Conservation (phyloP, 2,329 filamentous ascomycete species). For the Malbranchea zuffiana region DNA sequence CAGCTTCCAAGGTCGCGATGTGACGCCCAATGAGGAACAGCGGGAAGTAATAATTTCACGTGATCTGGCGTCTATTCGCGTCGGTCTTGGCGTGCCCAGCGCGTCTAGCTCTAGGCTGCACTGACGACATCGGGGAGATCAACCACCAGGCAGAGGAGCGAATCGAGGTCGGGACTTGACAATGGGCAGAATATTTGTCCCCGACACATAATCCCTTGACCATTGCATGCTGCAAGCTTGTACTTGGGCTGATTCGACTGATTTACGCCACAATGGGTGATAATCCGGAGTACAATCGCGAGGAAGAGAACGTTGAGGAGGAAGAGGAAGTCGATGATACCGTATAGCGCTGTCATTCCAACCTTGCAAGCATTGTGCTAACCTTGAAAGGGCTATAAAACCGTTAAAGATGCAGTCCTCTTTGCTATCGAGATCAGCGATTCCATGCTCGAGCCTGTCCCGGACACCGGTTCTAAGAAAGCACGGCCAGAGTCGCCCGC, state of each 20-base stretch:
- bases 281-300: constrained; percentile 24
- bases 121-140: background rate
- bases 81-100: constrained; percentile 1
- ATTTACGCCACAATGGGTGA: constrained; percentile 27
- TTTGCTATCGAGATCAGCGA: constrained; percentile 87
- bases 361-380: constrained; percentile 1
- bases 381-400: constrained; percentile 62
- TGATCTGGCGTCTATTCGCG: constrained; percentile 9
- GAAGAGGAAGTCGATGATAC: constrained; percentile 39
- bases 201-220: background rate
- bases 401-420: constrained; percentile 93
- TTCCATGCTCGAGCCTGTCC: constrained; percentile 67
- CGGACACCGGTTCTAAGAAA: constrained; percentile 58
- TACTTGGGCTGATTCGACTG: background rate
- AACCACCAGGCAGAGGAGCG: background rate
- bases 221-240: background rate
- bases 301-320: constrained; percentile 34
- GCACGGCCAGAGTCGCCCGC: constrained; percentile 66
- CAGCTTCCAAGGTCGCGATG: no score
- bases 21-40: background rate
- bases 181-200: background rate
- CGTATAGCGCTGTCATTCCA: constrained; percentile 17
- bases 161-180: no score
- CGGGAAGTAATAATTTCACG: constrained; percentile 3
- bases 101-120: constrained; percentile 4